These are phyloP conservation scores for Phlebiopsis flavidoalba DNA, from an alignment of 768 basidiomycete species.

Conservation along the genomic window DNA sequence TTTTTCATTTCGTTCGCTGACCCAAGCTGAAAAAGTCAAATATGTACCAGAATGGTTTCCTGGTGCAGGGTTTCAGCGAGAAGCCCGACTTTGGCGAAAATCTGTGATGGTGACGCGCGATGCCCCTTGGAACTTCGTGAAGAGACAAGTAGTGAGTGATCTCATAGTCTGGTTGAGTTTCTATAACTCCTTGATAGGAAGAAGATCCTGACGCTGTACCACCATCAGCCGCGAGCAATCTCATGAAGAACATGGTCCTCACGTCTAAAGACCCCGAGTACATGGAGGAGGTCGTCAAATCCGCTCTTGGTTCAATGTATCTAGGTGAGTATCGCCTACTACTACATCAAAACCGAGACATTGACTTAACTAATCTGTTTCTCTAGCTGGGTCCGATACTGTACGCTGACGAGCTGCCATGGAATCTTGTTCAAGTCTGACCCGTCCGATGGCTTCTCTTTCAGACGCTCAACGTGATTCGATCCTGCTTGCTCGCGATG, in stretches of 20 bases:
- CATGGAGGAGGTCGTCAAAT: slow-evolving; percentile 5
- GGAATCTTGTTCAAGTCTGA: not conserved
- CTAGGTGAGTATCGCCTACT: not conserved
- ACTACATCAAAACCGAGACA: too few relatives aligned
- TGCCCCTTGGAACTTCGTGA: slow-evolving; percentile 12
- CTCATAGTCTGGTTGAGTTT: too few relatives aligned
- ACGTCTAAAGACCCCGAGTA: slow-evolving; percentile 7
- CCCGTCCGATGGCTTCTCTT: not conserved
- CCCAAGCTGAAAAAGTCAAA: slow-evolving; percentile 11
- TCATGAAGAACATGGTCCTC: slow-evolving; percentile 4
- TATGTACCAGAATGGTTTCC: slow-evolving; percentile 20
- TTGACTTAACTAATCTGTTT: not conserved
- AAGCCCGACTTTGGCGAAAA: slow-evolving; percentile 10
- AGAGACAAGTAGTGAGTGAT: slow-evolving; percentile 9
- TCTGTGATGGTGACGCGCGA: slow-evolving; percentile 1
- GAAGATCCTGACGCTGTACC: not conserved
- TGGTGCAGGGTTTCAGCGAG: slow-evolving; percentile 13
- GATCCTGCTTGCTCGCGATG: slow-evolving; percentile 21
- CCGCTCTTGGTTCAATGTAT: slow-evolving; percentile 10
- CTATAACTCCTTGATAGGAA: not conserved
- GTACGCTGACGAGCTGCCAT: not conserved
- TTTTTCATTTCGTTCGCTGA: not conserved
- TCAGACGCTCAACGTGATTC: slow-evolving; percentile 17
- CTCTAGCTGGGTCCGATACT: slow-evolving; percentile 1
- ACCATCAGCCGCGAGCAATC: slow-evolving; percentile 1